phyloP scores from a whole-genome alignment of 2,329 filamentous ascomycete genomes.

The Trichoderma semiorbis region DNA sequence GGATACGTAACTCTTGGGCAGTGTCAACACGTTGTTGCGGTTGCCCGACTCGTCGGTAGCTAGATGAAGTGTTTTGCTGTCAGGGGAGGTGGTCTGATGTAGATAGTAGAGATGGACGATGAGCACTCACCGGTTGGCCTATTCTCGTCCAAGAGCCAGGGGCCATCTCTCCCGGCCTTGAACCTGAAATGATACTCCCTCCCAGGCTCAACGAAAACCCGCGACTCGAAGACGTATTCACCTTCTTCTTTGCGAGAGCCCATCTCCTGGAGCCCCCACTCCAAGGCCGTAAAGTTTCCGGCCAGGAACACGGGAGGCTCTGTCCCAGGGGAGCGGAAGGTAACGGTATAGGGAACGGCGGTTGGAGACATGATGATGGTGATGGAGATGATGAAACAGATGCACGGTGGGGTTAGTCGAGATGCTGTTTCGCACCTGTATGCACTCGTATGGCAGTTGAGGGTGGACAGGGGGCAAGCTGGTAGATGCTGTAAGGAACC shows the following conservation, averaged over 20 bases:
- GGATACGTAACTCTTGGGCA: conserved; percentile 21
- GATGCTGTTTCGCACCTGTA: background rate
- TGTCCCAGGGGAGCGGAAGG: conserved; percentile 57
- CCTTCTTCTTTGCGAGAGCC: conserved; percentile 47
- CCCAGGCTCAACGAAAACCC: conserved; percentile 52
- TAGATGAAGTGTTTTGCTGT: conserved; percentile 16
- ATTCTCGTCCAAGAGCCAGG: conserved; percentile 66
- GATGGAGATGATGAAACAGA: background rate
- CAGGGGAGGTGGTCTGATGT: background rate
- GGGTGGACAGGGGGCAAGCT: background rate
- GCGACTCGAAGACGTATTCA: conserved; percentile 56
- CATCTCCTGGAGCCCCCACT: conserved; percentile 69
- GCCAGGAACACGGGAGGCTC: conserved; percentile 68
- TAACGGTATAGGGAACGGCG: conserved; percentile 49
- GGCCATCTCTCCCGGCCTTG: conserved; percentile 61
- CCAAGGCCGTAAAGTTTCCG: conserved; percentile 63
- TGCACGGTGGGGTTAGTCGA: background rate
- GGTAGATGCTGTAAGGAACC: background rate
- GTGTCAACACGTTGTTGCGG: conserved; percentile 21
- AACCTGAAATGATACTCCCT: conserved; percentile 73
- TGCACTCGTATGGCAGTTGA: background rate
- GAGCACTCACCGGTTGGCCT: conserved; percentile 52
- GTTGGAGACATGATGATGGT: conserved; percentile 22
- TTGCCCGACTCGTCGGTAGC: conserved; percentile 18
- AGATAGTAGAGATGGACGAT: background rate